Evolutionary conservation across 495 filamentous ascomycete genomes (phyloP), one percentile per base, ranked within the genome.

Genomic region (Podospora comata): DNA sequence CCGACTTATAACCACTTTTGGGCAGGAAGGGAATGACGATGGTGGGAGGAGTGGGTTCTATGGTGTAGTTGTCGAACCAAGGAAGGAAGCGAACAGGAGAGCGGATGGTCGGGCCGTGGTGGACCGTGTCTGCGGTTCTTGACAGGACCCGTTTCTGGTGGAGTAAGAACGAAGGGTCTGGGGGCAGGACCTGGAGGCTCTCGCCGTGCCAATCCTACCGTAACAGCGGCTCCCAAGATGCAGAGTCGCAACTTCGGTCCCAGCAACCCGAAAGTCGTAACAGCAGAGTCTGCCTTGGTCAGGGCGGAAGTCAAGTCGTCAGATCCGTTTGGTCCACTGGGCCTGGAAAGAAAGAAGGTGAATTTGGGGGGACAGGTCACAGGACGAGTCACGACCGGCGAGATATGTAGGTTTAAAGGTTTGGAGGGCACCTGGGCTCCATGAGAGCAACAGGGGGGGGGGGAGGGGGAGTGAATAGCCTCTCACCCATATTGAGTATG

Each of bases 181-280:
- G 39, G 39, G 39, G 39, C 39, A 48, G 39, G 39, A 48, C 39
- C 39, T 48, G 18, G 55, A 58, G 55, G 55, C 55, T 58, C 55
- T 58, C 55, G n/a, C n/a, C n/a, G 23, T 19, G n/a, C 23, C n/a
- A 58, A 58, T 58, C n/a, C 55, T 20, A 58, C 55, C 55, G 55
- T 58, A 28, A 66, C 68, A 60, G 60, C 55, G 71, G 39, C 39
- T 68, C 69, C 64, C 68, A 56, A 70, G 70, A 68, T 65, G 55
- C 67, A 76, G 66, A 70, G 71, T 71, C 68, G 70, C 73, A 75
- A 70, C 63, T 67, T 75, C 68, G 68, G 72, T 67, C 68, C 70
- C 68, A 67, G 69, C 68, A 57, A 69, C 67, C 71, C 67, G 62
- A 68, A 55, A 67, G 60, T 58, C 55, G n/a, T 26, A 11, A 26